phyloP scores from a whole-genome alignment of 768 basidiomycete species.

The Hygrophorus pudorinus region DNA sequence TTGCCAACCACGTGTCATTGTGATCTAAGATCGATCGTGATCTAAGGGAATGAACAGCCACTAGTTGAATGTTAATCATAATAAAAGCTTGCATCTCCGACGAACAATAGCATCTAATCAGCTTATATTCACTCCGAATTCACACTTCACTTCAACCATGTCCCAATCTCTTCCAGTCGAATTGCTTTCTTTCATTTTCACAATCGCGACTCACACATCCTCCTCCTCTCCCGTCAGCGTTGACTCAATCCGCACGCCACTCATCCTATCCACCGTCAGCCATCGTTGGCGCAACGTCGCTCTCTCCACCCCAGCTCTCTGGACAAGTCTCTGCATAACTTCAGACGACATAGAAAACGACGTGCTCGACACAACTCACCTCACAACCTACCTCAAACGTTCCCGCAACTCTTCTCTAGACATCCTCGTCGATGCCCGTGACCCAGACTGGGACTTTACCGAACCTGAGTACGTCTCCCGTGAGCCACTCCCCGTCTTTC shows the following conservation, averaged over 20 bases:
- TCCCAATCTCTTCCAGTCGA: constrained; percentile 52
- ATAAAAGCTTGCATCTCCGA: no score
- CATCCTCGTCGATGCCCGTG: constrained; percentile 49
- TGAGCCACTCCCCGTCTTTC: neutral
- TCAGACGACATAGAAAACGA: constrained; percentile 22
- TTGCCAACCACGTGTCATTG: no score
- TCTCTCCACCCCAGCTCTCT: constrained; percentile 37
- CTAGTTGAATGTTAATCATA: no score
- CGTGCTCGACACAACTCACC: constrained; percentile 26
- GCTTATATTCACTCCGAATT: no score
- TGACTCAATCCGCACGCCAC: constrained; percentile 33
- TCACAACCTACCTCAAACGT: constrained; percentile 32
- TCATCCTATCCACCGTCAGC: constrained; percentile 37
- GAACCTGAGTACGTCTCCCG: constrained; percentile 34
- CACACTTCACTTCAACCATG: no score
- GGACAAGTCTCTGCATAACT: constrained; percentile 46
- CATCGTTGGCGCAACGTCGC: constrained; percentile 45
- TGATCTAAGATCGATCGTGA: no score
- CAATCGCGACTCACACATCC: constrained; percentile 30
- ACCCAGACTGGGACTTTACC: constrained; percentile 47
- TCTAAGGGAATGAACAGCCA: no score
- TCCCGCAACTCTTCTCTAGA: constrained; percentile 41
- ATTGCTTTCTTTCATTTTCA: constrained; percentile 47
- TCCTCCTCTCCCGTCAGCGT: constrained; percentile 24
- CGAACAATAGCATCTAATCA: no score